Evolutionary conservation across 2,329 filamentous ascomycete genomes (phyloP).

Genomic region (Venturiaceae sp.): DNA sequence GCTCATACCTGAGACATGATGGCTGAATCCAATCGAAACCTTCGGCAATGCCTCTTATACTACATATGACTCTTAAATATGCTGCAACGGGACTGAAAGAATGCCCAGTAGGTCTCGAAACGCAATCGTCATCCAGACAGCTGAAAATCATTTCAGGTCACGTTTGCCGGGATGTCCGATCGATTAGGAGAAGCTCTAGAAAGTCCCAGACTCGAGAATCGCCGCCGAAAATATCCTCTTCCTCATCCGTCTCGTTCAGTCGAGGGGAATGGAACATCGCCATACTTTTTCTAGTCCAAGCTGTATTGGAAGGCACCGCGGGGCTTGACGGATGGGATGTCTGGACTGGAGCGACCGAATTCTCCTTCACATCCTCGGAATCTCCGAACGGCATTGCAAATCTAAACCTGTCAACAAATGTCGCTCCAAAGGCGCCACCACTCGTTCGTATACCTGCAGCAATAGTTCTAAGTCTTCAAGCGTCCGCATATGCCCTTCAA

Average conservation of each 20-base stretch:
- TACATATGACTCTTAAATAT: no score
- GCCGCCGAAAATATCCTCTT: background rate
- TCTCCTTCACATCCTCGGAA: background rate
- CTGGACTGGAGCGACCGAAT: background rate
- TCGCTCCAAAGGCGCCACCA: constrained; percentile 4
- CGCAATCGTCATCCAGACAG: no score
- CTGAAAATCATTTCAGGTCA: no score
- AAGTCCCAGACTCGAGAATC: no score
- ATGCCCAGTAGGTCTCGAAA: no score
- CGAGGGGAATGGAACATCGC: background rate
- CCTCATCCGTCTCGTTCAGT: background rate
- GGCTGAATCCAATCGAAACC: no score
- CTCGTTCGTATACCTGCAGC: constrained; percentile 4
- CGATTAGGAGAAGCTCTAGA: no score
- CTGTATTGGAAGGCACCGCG: background rate
- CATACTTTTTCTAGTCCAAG: background rate
- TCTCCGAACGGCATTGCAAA: background rate
- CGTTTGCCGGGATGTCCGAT: no score
- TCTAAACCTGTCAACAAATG: background rate
- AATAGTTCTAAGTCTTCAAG: constrained; percentile 1
- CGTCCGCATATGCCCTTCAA: background rate
- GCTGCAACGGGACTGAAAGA: no score
- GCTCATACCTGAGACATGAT: no score
- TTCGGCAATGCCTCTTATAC: no score
- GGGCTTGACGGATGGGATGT: background rate